Conservation (phyloP, 345 rosid genomes). For the Crucihimalaya himalaica region DNA sequence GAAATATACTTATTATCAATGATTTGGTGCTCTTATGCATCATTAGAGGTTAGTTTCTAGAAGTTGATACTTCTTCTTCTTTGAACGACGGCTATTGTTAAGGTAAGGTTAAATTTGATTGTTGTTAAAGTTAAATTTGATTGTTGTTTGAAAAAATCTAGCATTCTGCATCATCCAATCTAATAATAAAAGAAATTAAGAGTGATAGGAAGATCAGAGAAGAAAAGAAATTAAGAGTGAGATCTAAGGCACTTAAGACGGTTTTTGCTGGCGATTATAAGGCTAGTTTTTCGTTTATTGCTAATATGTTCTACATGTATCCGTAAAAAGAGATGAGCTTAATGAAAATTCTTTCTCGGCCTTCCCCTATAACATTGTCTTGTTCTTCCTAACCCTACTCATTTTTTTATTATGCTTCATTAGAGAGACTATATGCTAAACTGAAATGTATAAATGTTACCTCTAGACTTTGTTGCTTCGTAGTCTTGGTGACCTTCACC, state of each 20-base stretch:
- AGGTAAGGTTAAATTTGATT: too few species aligned
- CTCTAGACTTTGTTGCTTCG: constrained; percentile 4
- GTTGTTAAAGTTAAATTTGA: too few species aligned
- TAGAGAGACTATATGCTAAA: constrained; percentile 11
- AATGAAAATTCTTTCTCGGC: constrained; percentile 39
- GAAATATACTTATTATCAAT: too few species aligned
- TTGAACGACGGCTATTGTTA: too few species aligned
- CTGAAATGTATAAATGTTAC: constrained; percentile 7
- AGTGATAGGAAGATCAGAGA: constrained; percentile 39
- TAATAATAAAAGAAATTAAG: too few species aligned
- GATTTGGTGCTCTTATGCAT: too few species aligned
- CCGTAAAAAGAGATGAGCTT: constrained; percentile 28
- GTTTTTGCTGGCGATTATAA: constrained; percentile 39
- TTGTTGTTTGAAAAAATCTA: too few species aligned
- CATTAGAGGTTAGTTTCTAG: too few species aligned
- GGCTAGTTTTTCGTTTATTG: constrained; percentile 39
- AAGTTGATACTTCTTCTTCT: too few species aligned
- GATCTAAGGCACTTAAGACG: constrained; percentile 25
- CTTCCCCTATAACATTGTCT: constrained; percentile 30
- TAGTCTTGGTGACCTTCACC: background rate
- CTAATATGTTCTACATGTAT: constrained; percentile 23
- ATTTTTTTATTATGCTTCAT: background rate
- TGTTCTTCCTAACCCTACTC: constrained; percentile 3
- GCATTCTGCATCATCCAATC: too few species aligned
- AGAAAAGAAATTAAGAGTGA: constrained; percentile 15